phyloP scores from a whole-genome alignment of 208 protist genomes.

The Leishmania gerbilli region DNA sequence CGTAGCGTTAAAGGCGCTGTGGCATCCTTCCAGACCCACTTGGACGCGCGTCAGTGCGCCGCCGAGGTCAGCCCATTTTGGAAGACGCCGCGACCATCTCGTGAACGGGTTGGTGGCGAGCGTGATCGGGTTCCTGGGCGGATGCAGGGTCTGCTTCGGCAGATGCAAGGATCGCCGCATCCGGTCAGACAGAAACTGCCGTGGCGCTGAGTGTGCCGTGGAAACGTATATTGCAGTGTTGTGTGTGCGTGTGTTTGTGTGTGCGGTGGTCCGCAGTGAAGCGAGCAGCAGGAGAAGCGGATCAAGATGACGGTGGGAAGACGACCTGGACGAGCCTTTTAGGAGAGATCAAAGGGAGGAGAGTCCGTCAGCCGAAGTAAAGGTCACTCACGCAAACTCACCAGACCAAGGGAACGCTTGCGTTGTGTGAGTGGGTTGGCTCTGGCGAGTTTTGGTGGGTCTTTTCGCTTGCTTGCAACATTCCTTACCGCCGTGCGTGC shows the following conservation, averaged over 20 bases:
- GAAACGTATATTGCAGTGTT: neutral
- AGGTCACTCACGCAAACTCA: neutral
- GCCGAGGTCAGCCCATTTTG: conserved; percentile 30
- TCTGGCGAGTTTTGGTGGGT: neutral
- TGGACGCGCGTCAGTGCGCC: conserved; percentile 16
- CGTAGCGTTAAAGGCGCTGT: conserved; percentile 86
- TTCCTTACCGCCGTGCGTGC: neutral
- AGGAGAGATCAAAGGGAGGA: neutral
- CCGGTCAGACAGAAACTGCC: neutral
- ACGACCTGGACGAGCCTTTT: neutral
- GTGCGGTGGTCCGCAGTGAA: neutral
- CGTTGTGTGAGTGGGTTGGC: neutral
- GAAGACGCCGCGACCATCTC: conserved; percentile 65
- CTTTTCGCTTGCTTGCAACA: neutral
- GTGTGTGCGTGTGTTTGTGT: neutral
- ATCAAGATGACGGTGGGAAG: neutral
- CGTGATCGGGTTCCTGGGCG: conserved; percentile 40
- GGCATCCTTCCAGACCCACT: conserved; percentile 83
- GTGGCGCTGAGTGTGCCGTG: neutral
- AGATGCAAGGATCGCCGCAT: conserved; percentile 1
- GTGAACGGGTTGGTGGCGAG: conserved; percentile 61
- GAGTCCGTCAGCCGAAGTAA: neutral
- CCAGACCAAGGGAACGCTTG: neutral
- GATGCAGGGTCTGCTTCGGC: conserved; percentile 52
- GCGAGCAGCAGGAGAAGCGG: neutral